phyloP scores from a whole-genome alignment of 2,329 filamentous ascomycete genomes.

The Colletotrichum falcatum region DNA sequence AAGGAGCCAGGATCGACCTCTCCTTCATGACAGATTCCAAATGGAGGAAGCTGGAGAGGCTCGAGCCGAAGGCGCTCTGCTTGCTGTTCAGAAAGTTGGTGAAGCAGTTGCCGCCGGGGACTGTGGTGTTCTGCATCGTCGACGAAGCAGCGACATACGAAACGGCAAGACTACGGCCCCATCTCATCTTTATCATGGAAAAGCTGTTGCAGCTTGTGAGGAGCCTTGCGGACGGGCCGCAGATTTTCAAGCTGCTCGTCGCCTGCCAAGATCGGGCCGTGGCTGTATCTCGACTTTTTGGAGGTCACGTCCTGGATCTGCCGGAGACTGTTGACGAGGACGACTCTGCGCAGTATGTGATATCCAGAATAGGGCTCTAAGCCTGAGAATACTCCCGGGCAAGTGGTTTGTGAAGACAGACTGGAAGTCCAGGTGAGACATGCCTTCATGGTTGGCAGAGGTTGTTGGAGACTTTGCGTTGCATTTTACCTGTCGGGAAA shows the following conservation, averaged over 20 bases:
- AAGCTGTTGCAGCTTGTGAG: background rate
- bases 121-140: conserved; percentile 2
- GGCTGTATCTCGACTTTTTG: background rate
- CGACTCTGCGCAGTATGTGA: background rate
- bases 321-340: background rate
- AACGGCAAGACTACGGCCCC: background rate
- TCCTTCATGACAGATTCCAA: background rate
- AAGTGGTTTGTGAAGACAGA: too few relatives aligned
- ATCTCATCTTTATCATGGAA: background rate
- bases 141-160: conserved; percentile 8
- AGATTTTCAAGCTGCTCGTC: conserved; percentile 4
- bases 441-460: background rate
- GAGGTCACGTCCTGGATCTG: background rate
- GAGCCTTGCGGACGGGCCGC: background rate
- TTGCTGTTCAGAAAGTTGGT: background rate
- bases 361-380: background rate
- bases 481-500: background rate
- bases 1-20: background rate
- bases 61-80: background rate
- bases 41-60: background rate
- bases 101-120: conserved; percentile 5
- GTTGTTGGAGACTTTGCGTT: background rate
- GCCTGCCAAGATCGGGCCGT: background rate
- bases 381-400: too few relatives aligned
- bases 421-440: background rate